A percentile compares a stretch with the other conserved stretches of the same genome.
These are phyloP conservation scores for Cicer yamashitae DNA, from an alignment of 306 rosid genomes.

Conservation along the genomic window DNA sequence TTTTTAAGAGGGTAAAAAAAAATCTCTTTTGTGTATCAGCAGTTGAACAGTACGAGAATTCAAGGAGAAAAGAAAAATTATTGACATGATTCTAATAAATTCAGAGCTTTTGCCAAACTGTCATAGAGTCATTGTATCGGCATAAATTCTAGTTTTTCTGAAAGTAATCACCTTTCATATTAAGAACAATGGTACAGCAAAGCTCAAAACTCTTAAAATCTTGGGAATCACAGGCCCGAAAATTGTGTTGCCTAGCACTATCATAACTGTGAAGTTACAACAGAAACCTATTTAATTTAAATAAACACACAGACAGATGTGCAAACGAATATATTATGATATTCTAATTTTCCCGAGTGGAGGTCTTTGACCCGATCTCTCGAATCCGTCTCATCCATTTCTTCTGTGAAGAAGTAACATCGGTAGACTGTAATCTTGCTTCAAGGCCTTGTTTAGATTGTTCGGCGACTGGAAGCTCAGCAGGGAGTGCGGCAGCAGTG, in stretches of 20 bases:
- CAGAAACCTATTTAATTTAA: slow-evolving; percentile 18
- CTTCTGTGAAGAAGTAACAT: slow-evolving; percentile 64
- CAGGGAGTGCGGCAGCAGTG: slow-evolving; percentile 96
- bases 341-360: slow-evolving; percentile 43
- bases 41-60: background rate
- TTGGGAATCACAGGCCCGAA: slow-evolving; percentile 42
- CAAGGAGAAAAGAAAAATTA: background rate
- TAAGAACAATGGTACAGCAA: background rate
- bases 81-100: background rate
- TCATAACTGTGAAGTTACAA: slow-evolving; percentile 34
- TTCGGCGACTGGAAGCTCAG: slow-evolving; percentile 75
- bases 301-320: slow-evolving; percentile 36
- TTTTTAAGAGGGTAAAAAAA: background rate
- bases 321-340: slow-evolving; percentile 26
- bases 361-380: slow-evolving; percentile 59
- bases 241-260: slow-evolving; percentile 48
- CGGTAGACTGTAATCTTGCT: slow-evolving; percentile 38
- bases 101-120: background rate
- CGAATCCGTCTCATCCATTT: slow-evolving; percentile 87
- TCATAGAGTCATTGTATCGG: too few relatives aligned
- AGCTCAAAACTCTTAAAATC: slow-evolving; percentile 35
- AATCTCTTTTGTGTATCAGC: background rate
- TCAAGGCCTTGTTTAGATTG: slow-evolving; percentile 48
- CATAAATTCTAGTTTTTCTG: too few relatives aligned
- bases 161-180: too few relatives aligned